These are phyloP conservation scores for Peribolospora baueri DNA, from an alignment of 768 basidiomycete genomes.

Conservation along the genomic window DNA sequence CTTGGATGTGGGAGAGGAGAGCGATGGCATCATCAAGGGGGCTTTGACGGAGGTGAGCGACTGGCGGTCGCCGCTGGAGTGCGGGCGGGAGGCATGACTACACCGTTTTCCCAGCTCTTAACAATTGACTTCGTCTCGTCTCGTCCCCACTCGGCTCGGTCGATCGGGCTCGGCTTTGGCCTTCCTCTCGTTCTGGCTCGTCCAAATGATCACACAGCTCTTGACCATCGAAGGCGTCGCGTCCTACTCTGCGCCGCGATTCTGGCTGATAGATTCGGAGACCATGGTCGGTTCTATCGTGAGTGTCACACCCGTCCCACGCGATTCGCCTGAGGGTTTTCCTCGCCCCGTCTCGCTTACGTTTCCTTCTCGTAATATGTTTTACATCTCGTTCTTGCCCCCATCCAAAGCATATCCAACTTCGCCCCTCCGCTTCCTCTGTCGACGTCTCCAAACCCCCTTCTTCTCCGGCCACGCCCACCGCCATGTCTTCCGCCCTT, in stretches of 20 bases:
- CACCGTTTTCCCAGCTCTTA: neutral
- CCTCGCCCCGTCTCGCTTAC: too few relatives aligned
- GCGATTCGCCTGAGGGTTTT: too few relatives aligned
- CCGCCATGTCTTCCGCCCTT: too few relatives aligned
- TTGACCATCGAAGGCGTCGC: slow-evolving; percentile 49
- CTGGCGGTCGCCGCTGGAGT: neutral
- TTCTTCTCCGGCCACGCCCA: too few relatives aligned
- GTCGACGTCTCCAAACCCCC: too few relatives aligned
- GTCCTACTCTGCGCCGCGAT: slow-evolving; percentile 55
- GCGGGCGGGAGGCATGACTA: too few relatives aligned
- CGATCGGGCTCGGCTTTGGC: neutral
- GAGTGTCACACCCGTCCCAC: neutral
- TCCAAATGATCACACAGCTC: slow-evolving; percentile 27
- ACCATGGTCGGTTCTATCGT: slow-evolving; percentile 63
- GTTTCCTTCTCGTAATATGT: too few relatives aligned
- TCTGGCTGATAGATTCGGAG: slow-evolving; percentile 86
- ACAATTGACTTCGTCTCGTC: neutral
- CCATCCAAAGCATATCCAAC: too few relatives aligned
- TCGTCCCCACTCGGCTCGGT: too few relatives aligned
- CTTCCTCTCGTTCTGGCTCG: neutral
- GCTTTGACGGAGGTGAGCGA: slow-evolving; percentile 21
- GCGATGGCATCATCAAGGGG: slow-evolving; percentile 20
- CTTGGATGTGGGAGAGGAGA: slow-evolving; percentile 45
- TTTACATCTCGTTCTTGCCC: too few relatives aligned
- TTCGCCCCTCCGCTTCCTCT: too few relatives aligned